Conservation (phyloP, 352 stramenopile genomes). For the Globisporangium polare region DNA sequence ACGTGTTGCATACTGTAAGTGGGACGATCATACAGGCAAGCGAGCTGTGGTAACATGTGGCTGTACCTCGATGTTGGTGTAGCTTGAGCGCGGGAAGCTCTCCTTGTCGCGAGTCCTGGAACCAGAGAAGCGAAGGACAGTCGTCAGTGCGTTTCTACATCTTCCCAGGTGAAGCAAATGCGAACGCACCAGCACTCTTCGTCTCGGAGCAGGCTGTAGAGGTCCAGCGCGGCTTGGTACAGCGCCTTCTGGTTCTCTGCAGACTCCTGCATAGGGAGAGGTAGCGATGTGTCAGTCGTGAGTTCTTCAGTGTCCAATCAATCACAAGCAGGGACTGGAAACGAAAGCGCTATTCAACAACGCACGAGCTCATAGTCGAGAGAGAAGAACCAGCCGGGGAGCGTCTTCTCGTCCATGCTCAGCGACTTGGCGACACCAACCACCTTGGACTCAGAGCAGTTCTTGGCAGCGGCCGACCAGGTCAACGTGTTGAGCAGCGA, state of each 20-base stretch:
- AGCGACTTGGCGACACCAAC: conserved; percentile 52
- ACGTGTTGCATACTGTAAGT: no score
- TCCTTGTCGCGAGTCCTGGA: conserved; percentile 70
- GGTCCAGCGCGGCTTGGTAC: conserved; percentile 40
- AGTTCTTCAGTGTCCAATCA: background rate
- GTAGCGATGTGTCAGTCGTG: background rate
- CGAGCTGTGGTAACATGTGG: background rate
- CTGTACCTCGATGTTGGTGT: conserved; percentile 60
- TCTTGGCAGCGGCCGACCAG: conserved; percentile 33
- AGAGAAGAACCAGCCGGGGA: conserved; percentile 71
- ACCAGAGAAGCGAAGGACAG: background rate
- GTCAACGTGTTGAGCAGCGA: conserved; percentile 37
- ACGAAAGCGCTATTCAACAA: background rate
- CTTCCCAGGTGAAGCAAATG: background rate
- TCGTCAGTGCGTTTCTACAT: background rate
- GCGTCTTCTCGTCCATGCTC: conserved; percentile 27
- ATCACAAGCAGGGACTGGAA: background rate
- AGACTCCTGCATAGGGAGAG: conserved; percentile 25
- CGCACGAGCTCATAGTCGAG: conserved; percentile 48
- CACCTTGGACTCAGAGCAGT: conserved; percentile 29
- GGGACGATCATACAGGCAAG: background rate
- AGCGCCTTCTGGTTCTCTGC: conserved; percentile 43
- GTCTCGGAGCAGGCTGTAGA: conserved; percentile 66
- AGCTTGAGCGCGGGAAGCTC: conserved; percentile 74
- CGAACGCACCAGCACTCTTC: conserved; percentile 58